These are phyloP conservation scores for Calophaca sinica DNA, from an alignment of 306 rosid genomes.

Conservation along the genomic window DNA sequence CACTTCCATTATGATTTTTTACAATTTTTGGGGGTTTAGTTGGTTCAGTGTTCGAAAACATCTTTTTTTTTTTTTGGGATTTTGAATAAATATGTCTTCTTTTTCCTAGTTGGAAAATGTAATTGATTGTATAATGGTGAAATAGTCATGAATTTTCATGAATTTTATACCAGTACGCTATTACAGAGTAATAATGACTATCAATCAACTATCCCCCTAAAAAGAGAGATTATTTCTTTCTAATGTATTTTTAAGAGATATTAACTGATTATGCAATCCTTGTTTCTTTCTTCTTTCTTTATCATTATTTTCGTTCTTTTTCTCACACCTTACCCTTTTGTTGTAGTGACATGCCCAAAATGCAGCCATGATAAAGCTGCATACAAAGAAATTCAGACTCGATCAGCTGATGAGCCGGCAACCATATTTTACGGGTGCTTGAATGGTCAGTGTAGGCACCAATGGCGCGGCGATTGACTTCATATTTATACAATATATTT, in stretches of 20 bases:
- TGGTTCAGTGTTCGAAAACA: neutral
- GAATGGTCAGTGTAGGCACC: constrained; percentile 55
- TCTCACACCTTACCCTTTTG: neutral
- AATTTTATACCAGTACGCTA: neutral
- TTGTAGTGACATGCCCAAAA: constrained; percentile 61
- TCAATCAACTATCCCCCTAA: neutral
- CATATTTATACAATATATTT: neutral
- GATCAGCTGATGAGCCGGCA: constrained; percentile 76
- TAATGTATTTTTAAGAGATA: neutral
- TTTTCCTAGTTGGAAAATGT: constrained; percentile 1
- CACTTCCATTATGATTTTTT: neutral
- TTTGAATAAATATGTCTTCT: neutral
- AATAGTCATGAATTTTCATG: too few relatives aligned
- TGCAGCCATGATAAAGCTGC: constrained; percentile 62
- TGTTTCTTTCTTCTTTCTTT: neutral
- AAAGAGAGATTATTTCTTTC: neutral
- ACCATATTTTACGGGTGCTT: constrained; percentile 67
- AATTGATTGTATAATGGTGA: neutral
- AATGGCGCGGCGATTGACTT: constrained; percentile 53
- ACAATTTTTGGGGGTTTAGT: neutral
- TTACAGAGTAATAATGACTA: neutral
- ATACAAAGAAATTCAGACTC: constrained; percentile 61
- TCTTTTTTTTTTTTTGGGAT: neutral
- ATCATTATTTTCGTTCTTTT: neutral
- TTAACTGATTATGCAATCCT: neutral